phyloP scores from a whole-genome alignment of 257 asterid genomes.

The Solanum lycopersicoides region DNA sequence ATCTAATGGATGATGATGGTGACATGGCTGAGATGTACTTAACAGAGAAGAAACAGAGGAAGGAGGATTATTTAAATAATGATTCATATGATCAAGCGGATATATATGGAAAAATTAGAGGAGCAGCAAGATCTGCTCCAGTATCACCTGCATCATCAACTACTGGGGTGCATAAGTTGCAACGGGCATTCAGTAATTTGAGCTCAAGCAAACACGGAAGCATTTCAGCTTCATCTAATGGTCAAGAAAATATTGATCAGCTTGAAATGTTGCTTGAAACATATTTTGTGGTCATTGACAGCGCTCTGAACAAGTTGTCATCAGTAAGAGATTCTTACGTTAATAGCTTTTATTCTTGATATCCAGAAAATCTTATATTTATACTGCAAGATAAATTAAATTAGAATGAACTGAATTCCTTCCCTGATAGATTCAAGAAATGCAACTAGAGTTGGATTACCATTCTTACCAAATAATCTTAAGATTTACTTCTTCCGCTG shows the following conservation, averaged over 20 bases:
- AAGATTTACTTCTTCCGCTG: not conserved
- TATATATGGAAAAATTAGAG: conserved; percentile 18
- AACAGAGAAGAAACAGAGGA: conserved; percentile 86
- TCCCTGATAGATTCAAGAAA: not conserved
- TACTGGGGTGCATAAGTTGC: conserved; percentile 44
- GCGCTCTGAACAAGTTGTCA: conserved; percentile 75
- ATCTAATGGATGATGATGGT: conserved; percentile 95
- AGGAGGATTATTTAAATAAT: conserved; percentile 34
- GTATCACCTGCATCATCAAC: conserved; percentile 71
- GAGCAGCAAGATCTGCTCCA: conserved; percentile 59
- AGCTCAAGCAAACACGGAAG: conserved; percentile 77
- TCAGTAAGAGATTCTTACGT: conserved; percentile 46
- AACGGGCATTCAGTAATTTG: conserved; percentile 79
- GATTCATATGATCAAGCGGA: conserved; percentile 39
- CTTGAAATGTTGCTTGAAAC: conserved; percentile 98
- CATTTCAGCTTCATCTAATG: conserved; percentile 55
- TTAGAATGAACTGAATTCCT: not conserved
- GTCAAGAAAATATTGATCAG: conserved; percentile 78
- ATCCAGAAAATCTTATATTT: not conserved
- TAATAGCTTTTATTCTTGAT: not conserved
- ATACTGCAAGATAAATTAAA: not conserved
- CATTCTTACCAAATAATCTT: not conserved
- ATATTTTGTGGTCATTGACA: conserved; percentile 77
- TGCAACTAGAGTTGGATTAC: not conserved
- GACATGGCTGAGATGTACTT: conserved; percentile 99